A percentile compares a stretch with the other conserved stretches of the same genome.
phyloP scores from a whole-genome alignment of 139 green algal species.

The Chlorella sp. region DNA sequence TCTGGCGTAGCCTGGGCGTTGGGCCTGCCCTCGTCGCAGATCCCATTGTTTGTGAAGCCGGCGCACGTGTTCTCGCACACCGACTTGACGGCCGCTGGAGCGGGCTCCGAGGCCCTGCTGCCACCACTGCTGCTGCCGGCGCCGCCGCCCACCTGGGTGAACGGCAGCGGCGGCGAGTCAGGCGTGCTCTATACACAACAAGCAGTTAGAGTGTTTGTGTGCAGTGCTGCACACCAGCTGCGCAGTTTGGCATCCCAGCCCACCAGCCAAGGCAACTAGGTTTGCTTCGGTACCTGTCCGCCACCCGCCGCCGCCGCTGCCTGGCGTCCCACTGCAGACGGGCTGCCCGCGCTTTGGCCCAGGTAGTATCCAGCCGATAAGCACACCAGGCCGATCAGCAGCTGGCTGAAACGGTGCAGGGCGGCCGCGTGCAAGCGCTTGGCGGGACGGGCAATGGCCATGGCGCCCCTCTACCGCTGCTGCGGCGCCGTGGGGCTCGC shows the following conservation, averaged over 20 bases:
- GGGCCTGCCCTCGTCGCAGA: conserved; percentile 33
- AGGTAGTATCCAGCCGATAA: not conserved
- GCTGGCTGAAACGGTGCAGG: too few species aligned
- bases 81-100: not conserved
- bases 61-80: conserved; percentile 31
- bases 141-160: not conserved
- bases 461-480: too few species aligned
- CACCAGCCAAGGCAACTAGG: too few species aligned
- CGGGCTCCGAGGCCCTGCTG: not conserved
- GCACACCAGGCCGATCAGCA: not conserved
- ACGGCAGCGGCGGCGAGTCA: too few species aligned
- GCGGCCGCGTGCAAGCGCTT: too few species aligned
- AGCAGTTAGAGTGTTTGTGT: too few species aligned
- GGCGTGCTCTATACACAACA: too few species aligned
- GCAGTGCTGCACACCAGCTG: too few species aligned
- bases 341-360: not conserved
- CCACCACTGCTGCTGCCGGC: not conserved
- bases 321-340: not conserved
- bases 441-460: too few species aligned
- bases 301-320: not conserved
- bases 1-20: not conserved
- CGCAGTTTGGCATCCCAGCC: too few species aligned
- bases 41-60: not conserved
- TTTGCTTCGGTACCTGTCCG: too few species aligned
- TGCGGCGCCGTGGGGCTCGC: too few species aligned